Base-by-base conservation (phyloP, 371 early-diverging fungal species). In the Rozella allomycis region DNA sequence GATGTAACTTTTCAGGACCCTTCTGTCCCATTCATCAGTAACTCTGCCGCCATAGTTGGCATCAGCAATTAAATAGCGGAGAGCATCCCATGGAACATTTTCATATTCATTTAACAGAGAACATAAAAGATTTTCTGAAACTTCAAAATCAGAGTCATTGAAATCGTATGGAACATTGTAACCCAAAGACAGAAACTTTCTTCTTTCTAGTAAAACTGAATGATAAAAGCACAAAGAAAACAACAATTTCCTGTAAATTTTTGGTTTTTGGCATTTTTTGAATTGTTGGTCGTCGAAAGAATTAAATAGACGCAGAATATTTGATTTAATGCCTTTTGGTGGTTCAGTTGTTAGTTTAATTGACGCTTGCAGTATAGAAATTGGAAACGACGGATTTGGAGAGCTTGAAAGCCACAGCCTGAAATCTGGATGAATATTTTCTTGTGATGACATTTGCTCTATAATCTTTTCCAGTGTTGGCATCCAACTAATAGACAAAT, bases 21-120 rank as follows among this genome's bases (percentile, higher is more conserved):
- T 37, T 23, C 39, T 21, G 39, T 38, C 39, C 39, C 21, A 40
- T 12, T 37, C 60, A 26, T 63, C 60, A 2, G 60, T 63, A n/a
- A 63, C 46, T 9, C 59, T 39, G 2, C 64, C 64, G 9, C 64
- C 64, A 38, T 63, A 63, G 33, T 56, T 52, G 17, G 59, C 58
- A 27, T 61, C 62, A 12, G 57, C 59, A 13, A 31, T 20, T 20
- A 31, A 20, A 11, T 31, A 31, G 12, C 17, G 17, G 10, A 31
- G 13, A 0, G 31, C 21, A 20, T 31, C 20, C 31, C 31, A 31
- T 20, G 31, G 31, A 16, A 17, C 20, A 16, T 18, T 13, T 1
- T 18, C 18, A 20, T 31, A 20, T 19, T 18, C 20, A 31, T 31
- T 20, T 20, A 31, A 31, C 17, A 20, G 17, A 20, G 13, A 13